Evolutionary conservation across 2,329 filamentous ascomycete genomes (phyloP), one percentile per base, ranked within the genome.

Genomic region (Ceratocystis cacaofunesta): DNA sequence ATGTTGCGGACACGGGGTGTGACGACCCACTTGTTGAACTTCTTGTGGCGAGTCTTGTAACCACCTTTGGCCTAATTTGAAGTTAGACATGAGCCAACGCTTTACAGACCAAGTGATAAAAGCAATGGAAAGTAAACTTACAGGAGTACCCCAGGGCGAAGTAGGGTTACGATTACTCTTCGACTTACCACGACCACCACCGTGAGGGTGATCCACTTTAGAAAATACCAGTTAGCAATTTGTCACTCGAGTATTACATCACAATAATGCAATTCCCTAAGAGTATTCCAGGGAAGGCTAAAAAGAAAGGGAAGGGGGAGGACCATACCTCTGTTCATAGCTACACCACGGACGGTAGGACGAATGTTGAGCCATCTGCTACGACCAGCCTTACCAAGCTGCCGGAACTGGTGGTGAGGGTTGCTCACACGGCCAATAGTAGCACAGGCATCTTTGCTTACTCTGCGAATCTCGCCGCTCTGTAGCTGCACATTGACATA

Each of bases 181-280:
- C 66, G 91, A 96, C 79, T 99, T 99, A 79, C 94, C 94, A 82
- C 95, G 85, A 77, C 94, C 94, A 88, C 94, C 94, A 83, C 94
- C 94, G 76, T 99, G 94, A 73, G 94, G 94, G 82, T 99, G 94
- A 73, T 99, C 94, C 71, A 86, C 89, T 85, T 15, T n/a, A 36
- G 28, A 30, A 57, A 17, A 58, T 7, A 36, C 17, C 25, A 25
- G 32, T 65, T 61, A 65, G 64, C 48, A 44, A 41, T 44, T 65
- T 32, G 52, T n/a, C 17, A 63, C 22, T 52, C 28, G 50, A 19
- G 17, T 30, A 48, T 22, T 22, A 48, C 48, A 25, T 41, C 36
- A 41, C 36, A 36, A 36, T 3, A 41, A 41, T 41, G 36, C 12
- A 41, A 15, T 41, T 12, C 36, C 36, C 10, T 12, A 1, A 0